Conservation (phyloP, 2,329 filamentous ascomycete species). For the Dactylella cylindrospora region DNA sequence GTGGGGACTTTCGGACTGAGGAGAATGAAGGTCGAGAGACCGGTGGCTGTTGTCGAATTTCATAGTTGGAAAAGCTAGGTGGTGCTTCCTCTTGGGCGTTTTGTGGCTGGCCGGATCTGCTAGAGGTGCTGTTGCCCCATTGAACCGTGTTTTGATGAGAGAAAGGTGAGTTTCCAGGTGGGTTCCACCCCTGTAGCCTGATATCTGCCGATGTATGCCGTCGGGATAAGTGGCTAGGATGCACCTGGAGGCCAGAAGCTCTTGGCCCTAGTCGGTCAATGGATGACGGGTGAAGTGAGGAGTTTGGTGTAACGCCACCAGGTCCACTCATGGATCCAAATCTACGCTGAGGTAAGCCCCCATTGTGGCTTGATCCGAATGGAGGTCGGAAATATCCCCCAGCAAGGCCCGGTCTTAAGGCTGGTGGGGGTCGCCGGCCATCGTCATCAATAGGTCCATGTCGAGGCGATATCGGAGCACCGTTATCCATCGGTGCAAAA, state of each 20-base stretch:
- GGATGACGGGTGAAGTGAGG: slow-evolving; percentile 73
- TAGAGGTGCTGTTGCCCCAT: slow-evolving; percentile 69
- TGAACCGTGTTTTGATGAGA: slow-evolving; percentile 63
- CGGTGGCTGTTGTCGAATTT: slow-evolving; percentile 53
- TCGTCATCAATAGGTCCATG: slow-evolving; percentile 80
- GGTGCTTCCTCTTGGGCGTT: slow-evolving; percentile 63
- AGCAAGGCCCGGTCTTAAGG: slow-evolving; percentile 60
- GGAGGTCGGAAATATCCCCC: slow-evolving; percentile 64
- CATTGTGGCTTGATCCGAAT: slow-evolving; percentile 28
- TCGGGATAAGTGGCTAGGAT: slow-evolving; percentile 34
- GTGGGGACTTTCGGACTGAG: slow-evolving; percentile 47
- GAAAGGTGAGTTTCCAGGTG: slow-evolving; percentile 55
- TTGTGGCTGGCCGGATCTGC: slow-evolving; percentile 51
- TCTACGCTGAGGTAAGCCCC: slow-evolving; percentile 59
- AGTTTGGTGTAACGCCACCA: slow-evolving; percentile 64
- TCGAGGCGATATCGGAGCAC: slow-evolving; percentile 77
- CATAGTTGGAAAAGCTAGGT: slow-evolving; percentile 66
- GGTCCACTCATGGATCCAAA: slow-evolving; percentile 79
- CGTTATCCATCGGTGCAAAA: slow-evolving; percentile 70
- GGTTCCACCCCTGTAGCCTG: slow-evolving; percentile 78
- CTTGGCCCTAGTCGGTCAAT: slow-evolving; percentile 67
- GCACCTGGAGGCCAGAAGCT: slow-evolving; percentile 52
- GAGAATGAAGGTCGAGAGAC: slow-evolving; percentile 44
- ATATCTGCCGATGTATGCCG: slow-evolving; percentile 95
- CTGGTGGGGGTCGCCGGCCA: slow-evolving; percentile 69